Base-by-base conservation (phyloP, 2,329 filamentous ascomycete species). In the Knoxdaviesia proteae region DNA sequence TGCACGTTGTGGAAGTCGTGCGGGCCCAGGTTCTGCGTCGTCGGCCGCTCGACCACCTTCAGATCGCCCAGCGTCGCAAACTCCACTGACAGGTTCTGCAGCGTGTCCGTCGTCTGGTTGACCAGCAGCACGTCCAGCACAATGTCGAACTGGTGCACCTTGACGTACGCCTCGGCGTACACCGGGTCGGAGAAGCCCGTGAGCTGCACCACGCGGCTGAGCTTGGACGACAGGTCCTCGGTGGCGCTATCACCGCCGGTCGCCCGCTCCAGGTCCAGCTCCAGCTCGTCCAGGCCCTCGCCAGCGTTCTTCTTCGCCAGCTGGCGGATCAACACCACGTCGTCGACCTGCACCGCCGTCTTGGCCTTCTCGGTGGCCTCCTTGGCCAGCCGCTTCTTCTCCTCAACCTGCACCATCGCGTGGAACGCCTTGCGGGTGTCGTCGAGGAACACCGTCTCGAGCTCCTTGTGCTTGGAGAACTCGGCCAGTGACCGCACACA, bases 1-100 rank as follows among this genome's bases (percentile, higher is more conserved):
- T 98, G 90, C 33, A 98, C 86, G 55, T 96, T 96, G 64, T 93
- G 77, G 69, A 98, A 98, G 60, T 94, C 90, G 56, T 94, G 86
- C 1, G 86, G 84, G 2, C 80, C 86, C 8, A 98, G 72, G 55
- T 94, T 98, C 60, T 96, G 90, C 5, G 90, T 96, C 3, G 86
- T 92, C 37, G 90, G 90, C 48, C 87, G 75, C 63, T 98, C 90
- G 30, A 98, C 88, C 34, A 98, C 90, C 65, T 98, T 98, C 47
- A 98, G 73, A 57, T 98, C 90, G 47, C 90, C 90, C 0, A 98
- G 70, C 0, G 90, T 98, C n/a, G 90, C 90, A 56, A 98, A 98
- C 59, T 98, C 90, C 29, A 98, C 88, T 0, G 86, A 94, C 33
- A 98, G 69, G 54, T 98, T 98, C 59, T 96, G 90, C 30, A 98